Base-by-base conservation (phyloP, 2,329 filamentous ascomycete genomes). In the Pseudocercospora fijiensis region DNA sequence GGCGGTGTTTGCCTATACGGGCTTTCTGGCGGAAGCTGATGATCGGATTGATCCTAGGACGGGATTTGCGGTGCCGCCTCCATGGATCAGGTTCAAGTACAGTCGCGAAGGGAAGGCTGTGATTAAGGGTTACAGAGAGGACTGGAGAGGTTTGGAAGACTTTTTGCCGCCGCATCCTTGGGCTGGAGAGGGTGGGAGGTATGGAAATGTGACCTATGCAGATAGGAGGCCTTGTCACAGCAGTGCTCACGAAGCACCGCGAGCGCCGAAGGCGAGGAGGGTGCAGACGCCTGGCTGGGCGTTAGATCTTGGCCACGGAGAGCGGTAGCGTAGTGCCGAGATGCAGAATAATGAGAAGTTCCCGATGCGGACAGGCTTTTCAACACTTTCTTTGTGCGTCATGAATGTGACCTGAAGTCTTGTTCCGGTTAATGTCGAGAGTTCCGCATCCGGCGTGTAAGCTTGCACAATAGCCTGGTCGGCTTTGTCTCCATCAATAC, bases 171-270 rank as follows among this genome's bases (percentile, higher is more conserved):
- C 49, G 5, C 49, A 53, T 30, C 49, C 49, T 27, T 53, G 49
- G 49, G 49, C 22, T 30, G 49, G 49, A 11, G 3, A 26, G 10
- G 49, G 49, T 8, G 49, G 49, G 10, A 53, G 49, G 49, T 28
- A 28, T 28, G 49, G 49, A 10, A 53, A 53, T 27, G 49, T 53
- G 49, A n/a, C 16, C 7, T 53, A 28, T 7, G 49, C 49, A 6
- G 49, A 53, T 53, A 26, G 49, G 49, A 53, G 49, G 49, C 22
- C 49, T 53, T 53, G 49, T 53, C 16, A n/a, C 16, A 53, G 49
- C 24, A 27, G 22, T 26, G 49, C 49, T n/a, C 22, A 24, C 4
- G 49, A 53, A 18, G 49, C 49, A n/a, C 22, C 49, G 49, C 16
- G 20, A 26, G 49, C 26, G 5, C 49, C 49, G 49, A 26, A 10